These are phyloP conservation scores for Ambrosia artemisiifolia DNA, from an alignment of 129 eudicot species.

Conservation along the genomic window DNA sequence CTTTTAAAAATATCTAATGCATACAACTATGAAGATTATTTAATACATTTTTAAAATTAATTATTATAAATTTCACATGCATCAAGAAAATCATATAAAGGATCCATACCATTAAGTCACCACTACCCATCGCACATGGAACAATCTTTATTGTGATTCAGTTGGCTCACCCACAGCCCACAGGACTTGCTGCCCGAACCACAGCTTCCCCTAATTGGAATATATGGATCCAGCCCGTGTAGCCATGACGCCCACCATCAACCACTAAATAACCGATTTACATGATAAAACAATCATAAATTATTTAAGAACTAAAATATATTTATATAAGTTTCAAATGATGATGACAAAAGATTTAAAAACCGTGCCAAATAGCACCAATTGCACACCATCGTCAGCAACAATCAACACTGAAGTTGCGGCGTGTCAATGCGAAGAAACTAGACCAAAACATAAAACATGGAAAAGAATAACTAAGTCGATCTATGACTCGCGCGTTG, in stretches of 20 bases:
- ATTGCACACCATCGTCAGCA: no score
- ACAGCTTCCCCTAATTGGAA: background rate
- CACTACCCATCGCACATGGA: constrained; percentile 10
- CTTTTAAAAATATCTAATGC: background rate
- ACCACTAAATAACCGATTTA: background rate
- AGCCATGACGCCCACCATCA: background rate
- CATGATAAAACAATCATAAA: background rate
- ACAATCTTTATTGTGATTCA: constrained; percentile 6
- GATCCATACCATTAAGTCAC: constrained; percentile 1
- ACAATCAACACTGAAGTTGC: no score
- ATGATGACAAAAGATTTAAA: no score
- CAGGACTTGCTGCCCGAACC: background rate
- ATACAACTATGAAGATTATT: background rate
- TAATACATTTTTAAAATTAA: background rate
- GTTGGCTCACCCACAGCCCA: constrained; percentile 1
- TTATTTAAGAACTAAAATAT: no score
- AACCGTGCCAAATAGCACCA: no score
- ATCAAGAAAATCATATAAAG: background rate
- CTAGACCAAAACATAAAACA: no score
- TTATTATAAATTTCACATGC: background rate
- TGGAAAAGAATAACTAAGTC: no score
- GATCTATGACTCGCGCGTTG: no score
- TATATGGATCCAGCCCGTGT: background rate
- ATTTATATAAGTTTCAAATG: no score
- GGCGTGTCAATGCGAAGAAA: no score